Base-by-base conservation (phyloP, 2,329 filamentous ascomycete genomes). In the Corynespora cassiicola region DNA sequence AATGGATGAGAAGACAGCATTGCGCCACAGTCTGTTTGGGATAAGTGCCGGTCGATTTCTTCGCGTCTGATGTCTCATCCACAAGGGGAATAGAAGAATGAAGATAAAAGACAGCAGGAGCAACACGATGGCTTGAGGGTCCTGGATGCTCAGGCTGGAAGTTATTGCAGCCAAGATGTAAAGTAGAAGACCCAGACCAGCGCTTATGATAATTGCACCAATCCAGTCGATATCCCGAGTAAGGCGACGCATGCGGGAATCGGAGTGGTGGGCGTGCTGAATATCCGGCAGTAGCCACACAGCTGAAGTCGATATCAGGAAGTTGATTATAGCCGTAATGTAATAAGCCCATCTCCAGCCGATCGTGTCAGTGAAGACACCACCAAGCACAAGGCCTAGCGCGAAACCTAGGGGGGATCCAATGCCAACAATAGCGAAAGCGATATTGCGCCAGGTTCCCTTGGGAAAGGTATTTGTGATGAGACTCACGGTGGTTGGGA, bases 171-270 rank as follows among this genome's bases (percentile, higher is more conserved):
- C 31, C 6, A 35, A 15, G 15, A 35, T 18, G 16, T 35, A 35
- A 12, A 17, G 16, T 17, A 26, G 5, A 16, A 35, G 10, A 8
- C 11, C 31, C 6, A 35, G 31, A n/a, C 21, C 31, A 18, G 15
- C 20, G 15, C 21, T 25, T 9, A 18, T 17, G 5, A 35, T 26
- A 11, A 35, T 16, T 25, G 26, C 18, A 21, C 35, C 35, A 14
- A 31, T 28, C 27, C 35, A 38, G 20, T 38, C 35, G 12, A 36
- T 36, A 12, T 36, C 34, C 7, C 16, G 24, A n/a, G 24, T 22
- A 18, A 36, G 34, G 7, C 34, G 24, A 28, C 24, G 23, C 2
- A 35, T 26, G 21, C 32, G 32, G 8, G 32, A 35, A 27, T 35
- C 32, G 17, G 32, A 15, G 23, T 35, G 32, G 17, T 17, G 7